A percentile compares a stretch with the other conserved stretches of the same genome.
phyloP scores from a whole-genome alignment of 75 land plant species.

The Selaginella moellendorffii region DNA sequence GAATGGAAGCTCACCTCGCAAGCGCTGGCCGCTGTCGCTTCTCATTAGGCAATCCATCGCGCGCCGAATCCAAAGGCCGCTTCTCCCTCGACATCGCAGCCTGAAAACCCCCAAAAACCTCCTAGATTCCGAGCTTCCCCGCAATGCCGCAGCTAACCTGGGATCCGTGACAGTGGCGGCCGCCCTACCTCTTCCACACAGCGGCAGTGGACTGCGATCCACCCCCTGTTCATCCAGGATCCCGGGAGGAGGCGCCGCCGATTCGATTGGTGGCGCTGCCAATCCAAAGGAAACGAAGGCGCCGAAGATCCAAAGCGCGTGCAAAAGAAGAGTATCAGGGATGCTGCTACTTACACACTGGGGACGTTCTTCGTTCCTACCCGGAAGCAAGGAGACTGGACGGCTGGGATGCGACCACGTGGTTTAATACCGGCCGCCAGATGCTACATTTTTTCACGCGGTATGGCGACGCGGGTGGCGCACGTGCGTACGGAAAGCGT shows the following conservation, averaged over 20 bases:
- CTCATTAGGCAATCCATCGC: background rate
- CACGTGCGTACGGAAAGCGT: constrained; percentile 1
- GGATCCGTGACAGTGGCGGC: too few species aligned
- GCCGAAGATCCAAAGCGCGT: too few species aligned
- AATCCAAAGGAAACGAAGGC: too few species aligned
- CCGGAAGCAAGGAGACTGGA: background rate
- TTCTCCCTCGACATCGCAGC: background rate
- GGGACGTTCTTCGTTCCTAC: background rate
- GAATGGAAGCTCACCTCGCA: background rate
- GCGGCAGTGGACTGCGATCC: background rate
- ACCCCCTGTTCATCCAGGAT: background rate
- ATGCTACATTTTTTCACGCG: background rate
- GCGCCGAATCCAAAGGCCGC: background rate
- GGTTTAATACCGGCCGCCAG: background rate
- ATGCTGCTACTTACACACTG: too few species aligned
- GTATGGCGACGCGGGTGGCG: background rate
- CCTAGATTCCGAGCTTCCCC: background rate
- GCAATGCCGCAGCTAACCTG: background rate
- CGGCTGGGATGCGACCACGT: background rate
- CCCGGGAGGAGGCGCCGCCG: background rate
- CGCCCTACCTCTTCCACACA: background rate
- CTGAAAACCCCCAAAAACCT: background rate
- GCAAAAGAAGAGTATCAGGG: too few species aligned
- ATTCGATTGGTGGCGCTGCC: background rate
- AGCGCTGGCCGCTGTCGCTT: background rate